Conservation (phyloP, 1,284 basidiomycete species). For the Ceraceosorus guamensis region DNA sequence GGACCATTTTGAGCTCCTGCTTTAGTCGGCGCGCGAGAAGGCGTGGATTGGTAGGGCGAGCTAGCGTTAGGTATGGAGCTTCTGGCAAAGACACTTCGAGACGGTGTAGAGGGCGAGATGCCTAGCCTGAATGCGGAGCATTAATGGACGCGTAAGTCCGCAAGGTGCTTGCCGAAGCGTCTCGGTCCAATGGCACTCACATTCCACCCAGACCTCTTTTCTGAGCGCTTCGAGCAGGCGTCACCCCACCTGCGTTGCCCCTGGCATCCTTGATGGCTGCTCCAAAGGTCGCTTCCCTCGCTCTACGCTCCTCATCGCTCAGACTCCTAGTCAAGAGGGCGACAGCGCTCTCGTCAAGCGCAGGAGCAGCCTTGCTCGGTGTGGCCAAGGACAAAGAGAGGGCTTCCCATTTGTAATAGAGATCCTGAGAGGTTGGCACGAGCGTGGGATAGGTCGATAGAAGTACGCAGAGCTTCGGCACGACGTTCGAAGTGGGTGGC, state of each 20-base stretch:
- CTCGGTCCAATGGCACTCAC: too few relatives aligned
- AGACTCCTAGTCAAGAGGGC: slow-evolving; percentile 24
- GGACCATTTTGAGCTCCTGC: too few relatives aligned
- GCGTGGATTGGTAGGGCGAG: too few relatives aligned
- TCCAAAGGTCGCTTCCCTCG: slow-evolving; percentile 1
- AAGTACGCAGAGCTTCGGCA: not conserved
- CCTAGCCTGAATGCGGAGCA: too few relatives aligned
- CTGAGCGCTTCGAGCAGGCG: not conserved
- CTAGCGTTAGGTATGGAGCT: too few relatives aligned
- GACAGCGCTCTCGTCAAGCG: slow-evolving; percentile 16
- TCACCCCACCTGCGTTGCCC: slow-evolving; percentile 15
- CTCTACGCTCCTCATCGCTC: slow-evolving; percentile 14
- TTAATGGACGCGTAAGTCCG: too few relatives aligned
- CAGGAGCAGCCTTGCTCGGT: slow-evolving; percentile 13
- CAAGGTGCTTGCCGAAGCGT: too few relatives aligned
- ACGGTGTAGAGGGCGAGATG: too few relatives aligned
- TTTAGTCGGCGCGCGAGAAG: too few relatives aligned
- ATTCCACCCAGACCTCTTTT: too few relatives aligned
- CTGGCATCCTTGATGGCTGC: not conserved
- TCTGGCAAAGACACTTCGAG: too few relatives aligned
- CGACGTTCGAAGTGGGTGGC: too few relatives aligned
- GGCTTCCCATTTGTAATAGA: slow-evolving; percentile 39
- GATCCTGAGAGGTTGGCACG: slow-evolving; percentile 17
- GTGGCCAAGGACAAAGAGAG: slow-evolving; percentile 23
- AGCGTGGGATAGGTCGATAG: not conserved